Base-by-base conservation (phyloP, 108 stramenopile species). In the Stephanodiscus minutulus region DNA sequence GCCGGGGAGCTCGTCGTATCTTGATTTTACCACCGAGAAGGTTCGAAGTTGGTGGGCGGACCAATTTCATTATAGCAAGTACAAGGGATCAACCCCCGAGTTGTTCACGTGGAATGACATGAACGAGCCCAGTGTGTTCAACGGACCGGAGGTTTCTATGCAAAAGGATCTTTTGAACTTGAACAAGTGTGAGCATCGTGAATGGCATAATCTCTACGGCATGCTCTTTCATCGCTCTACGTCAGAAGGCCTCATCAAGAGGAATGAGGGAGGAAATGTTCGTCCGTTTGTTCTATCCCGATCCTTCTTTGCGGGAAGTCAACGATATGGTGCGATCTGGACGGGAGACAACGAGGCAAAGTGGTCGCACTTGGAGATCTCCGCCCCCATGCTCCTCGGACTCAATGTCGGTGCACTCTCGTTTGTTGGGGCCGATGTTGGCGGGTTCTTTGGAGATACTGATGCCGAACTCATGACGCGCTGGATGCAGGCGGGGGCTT, bases 121-220 rank as follows among this genome's bases (percentile, higher is more conserved):
- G 99, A 99, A 99, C 78, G 99, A 99, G 83, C 97, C 97, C 22
- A 87, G 84, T 59, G 99, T 99, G n/a, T 99, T 99, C 77, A 99
- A 99, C 60, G 99, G 99, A 37, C 99, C 99, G 20, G 99, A 99
- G 84, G 98, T 99, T 7, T 82, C 92, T 11, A 97, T 97, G 97
- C 93, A 89, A 58, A 97, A 99, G 68, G 94, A 98, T 73, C 65
- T 92, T 18, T 65, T 73, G 43, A 98, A 96, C 69, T 70, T 98
- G 24, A 73, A 87, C 13, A 96, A 96, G 15, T 86, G 92, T 12
- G 99, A 99, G 80, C 98, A 98, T 73, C 88, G 99, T 21, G 97
- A 99, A 74, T 99, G 99, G 99, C 99, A 99, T 85, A 99, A 99
- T 79, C 72, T 98, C 11, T 99, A 98, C 75, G 98, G 99, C 21